phyloP scores from a whole-genome alignment of 2,329 filamentous ascomycete species.

The Fusarium agapanthi region DNA sequence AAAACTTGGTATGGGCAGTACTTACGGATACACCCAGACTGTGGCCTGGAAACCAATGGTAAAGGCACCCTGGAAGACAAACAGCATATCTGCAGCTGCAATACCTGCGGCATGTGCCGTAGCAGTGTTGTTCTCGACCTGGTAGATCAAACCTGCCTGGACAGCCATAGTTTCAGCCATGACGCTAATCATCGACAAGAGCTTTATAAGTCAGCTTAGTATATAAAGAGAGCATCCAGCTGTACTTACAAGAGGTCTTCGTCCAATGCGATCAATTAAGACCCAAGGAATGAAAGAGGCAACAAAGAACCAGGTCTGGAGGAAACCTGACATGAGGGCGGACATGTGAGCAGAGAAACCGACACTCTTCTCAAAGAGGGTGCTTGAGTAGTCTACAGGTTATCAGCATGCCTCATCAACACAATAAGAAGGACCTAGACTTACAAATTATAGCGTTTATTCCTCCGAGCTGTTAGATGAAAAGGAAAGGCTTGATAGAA shows the following conservation, averaged over 20 bases:
- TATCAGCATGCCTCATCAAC: background rate
- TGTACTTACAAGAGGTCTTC: conserved; percentile 19
- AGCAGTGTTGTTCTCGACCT: conserved; percentile 48
- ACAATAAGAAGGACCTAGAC: background rate
- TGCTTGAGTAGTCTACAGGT: conserved; percentile 52
- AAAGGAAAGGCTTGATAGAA: too few species aligned
- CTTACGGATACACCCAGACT: conserved; percentile 47
- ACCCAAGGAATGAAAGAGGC: conserved; percentile 50
- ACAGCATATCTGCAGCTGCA: conserved; percentile 52
- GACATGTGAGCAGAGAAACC: conserved; percentile 54
- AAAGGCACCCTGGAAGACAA: conserved; percentile 52
- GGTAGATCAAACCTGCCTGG: conserved; percentile 52
- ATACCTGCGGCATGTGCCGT: conserved; percentile 48
- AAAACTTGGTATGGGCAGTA: accelerated
- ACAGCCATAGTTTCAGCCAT: conserved; percentile 54
- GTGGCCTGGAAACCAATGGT: conserved; percentile 51
- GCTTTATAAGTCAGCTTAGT: conserved; percentile 11
- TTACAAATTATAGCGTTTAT: conserved; percentile 59
- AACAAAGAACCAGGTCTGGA: conserved; percentile 57
- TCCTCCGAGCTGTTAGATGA: conserved; percentile 51
- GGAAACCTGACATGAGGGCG: conserved; percentile 60
- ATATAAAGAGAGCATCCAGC: accelerated
- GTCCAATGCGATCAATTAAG: conserved; percentile 32
- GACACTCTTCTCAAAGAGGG: conserved; percentile 57
- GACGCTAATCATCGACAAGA: conserved; percentile 51